phyloP scores from a whole-genome alignment of 2,329 filamentous ascomycete species.

The Corynespora cassiicola region DNA sequence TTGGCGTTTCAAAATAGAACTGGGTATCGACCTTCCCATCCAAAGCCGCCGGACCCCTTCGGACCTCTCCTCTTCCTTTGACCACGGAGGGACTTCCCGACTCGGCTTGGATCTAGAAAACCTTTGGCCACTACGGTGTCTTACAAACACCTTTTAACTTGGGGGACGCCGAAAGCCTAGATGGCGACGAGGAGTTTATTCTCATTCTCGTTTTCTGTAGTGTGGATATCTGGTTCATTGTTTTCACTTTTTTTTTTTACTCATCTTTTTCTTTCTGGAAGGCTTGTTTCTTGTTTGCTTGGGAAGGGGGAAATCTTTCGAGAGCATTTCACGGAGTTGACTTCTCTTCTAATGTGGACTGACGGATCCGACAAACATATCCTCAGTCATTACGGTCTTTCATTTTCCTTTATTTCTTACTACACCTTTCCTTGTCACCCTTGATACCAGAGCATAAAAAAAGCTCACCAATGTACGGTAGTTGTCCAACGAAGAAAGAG shows the following conservation, averaged over 20 bases:
- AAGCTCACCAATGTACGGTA: too few species aligned
- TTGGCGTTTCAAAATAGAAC: slow-evolving; percentile 42
- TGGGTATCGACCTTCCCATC: slow-evolving; percentile 16
- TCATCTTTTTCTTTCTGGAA: slow-evolving; percentile 21
- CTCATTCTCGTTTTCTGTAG: slow-evolving; percentile 5
- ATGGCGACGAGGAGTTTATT: slow-evolving; percentile 27
- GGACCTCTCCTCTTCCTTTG: slow-evolving; percentile 4
- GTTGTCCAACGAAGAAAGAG: too few species aligned
- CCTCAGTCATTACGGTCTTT: not conserved
- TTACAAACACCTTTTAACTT: slow-evolving; percentile 41
- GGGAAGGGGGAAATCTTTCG: slow-evolving; percentile 13
- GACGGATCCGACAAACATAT: too few species aligned
- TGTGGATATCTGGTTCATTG: slow-evolving; percentile 7
- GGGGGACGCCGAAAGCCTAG: slow-evolving; percentile 32
- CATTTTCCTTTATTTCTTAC: slow-evolving; percentile 2
- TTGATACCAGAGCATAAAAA: too few species aligned
- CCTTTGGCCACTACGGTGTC: slow-evolving; percentile 20
- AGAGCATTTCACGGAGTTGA: slow-evolving; percentile 26
- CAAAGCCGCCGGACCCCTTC: slow-evolving; percentile 9
- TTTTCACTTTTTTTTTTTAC: slow-evolving; percentile 18
- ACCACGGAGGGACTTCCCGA: slow-evolving; percentile 2
- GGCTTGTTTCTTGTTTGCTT: slow-evolving; percentile 17
- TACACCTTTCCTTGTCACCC: slow-evolving; percentile 9
- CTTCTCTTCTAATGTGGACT: too few species aligned
- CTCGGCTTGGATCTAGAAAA: slow-evolving; percentile 28